Evolutionary conservation across 169 alveolate species (phyloP), one percentile per base, ranked within the genome.

Genomic region (Babesia sp.): DNA sequence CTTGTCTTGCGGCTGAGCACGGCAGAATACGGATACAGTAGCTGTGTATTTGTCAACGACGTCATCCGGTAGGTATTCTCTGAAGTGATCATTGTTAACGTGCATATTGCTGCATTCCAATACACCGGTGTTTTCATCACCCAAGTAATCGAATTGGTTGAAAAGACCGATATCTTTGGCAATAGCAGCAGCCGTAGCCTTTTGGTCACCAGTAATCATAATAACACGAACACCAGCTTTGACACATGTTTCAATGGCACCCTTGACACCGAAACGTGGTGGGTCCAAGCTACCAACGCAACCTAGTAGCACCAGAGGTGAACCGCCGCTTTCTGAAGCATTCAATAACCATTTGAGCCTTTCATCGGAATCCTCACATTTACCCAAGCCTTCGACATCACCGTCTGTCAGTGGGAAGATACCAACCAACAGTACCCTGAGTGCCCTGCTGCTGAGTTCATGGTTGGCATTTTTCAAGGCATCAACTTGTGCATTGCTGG

Each of bases 191-290:
- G 99, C 99, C 0, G 99, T 97, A 11, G 91, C 90, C 73, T 90
- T 94, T 91, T 96, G 98, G 87, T 96, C 99, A 22, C 99, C 99
- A n/a, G 99, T 97, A 51, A 98, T 98, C 99, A 98, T 98, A 55
- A 98, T 92, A 16, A 98, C 99, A 7, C 97, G 95, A 36, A 98
- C 97, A 31, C 99, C 99, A 7, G 99, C 99, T 51, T 79, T 92
- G 45, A 93, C 84, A 59, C 99, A 97, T 20, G 91, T 89, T 59
- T 86, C 90, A 24, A 98, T 96, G 39, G 99, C 99, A 51, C 87
- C 96, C 71, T 97, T 97, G 36, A 98, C 99, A n/a, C 98, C 99
- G 9, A 91, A 91, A 60, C 99, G 93, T 5, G 98, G 97, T 29
- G 99, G 98, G 87, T 98, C 99, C 69, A 95, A 90, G 71, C 94